These are phyloP conservation scores for Takakia lepidozioides DNA, from an alignment of 225 moss, liverwort and hornwort genomes.

Conservation along the genomic window DNA sequence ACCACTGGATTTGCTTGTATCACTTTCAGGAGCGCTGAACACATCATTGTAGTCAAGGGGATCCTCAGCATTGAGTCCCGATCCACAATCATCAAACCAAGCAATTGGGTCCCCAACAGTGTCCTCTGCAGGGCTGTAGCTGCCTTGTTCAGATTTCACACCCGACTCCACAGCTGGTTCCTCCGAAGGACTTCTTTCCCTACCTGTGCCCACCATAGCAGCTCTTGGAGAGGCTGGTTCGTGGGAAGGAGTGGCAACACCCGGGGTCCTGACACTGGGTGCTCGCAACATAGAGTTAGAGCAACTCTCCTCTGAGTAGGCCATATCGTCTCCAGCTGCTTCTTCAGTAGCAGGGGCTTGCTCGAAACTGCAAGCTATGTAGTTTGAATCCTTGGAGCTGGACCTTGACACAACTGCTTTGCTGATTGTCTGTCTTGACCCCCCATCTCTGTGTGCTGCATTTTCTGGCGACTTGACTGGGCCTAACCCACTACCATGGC, in stretches of 20 bases:
- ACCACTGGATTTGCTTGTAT: background rate
- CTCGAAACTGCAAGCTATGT: slow-evolving; percentile 26
- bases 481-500: too few species aligned
- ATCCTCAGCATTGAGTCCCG: background rate
- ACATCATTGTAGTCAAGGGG: slow-evolving; percentile 2
- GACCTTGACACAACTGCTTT: slow-evolving; percentile 8
- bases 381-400: slow-evolving; percentile 14
- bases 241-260: slow-evolving; percentile 6
- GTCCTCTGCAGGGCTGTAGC: slow-evolving; percentile 51
- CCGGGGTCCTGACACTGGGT: slow-evolving; percentile 14
- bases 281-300: slow-evolving; percentile 14
- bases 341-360: slow-evolving; percentile 8
- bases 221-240: slow-evolving; percentile 6
- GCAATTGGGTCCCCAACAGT: background rate
- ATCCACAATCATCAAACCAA: slow-evolving; percentile 1
- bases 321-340: slow-evolving; percentile 13
- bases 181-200: background rate
- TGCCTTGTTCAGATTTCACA: slow-evolving; percentile 48
- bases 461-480: slow-evolving; percentile 7
- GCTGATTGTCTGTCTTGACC: background rate
- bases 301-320: slow-evolving; percentile 46
- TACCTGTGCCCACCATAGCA: slow-evolving; percentile 2
- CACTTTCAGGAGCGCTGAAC: background rate
- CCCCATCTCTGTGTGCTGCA: slow-evolving; percentile 3
- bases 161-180: slow-evolving; percentile 5